A percentile compares a stretch with the other conserved stretches of the same genome.
Evolutionary conservation across 1,284 basidiomycete genomes (phyloP).

Genomic region (Coniferiporia sulphurascens): DNA sequence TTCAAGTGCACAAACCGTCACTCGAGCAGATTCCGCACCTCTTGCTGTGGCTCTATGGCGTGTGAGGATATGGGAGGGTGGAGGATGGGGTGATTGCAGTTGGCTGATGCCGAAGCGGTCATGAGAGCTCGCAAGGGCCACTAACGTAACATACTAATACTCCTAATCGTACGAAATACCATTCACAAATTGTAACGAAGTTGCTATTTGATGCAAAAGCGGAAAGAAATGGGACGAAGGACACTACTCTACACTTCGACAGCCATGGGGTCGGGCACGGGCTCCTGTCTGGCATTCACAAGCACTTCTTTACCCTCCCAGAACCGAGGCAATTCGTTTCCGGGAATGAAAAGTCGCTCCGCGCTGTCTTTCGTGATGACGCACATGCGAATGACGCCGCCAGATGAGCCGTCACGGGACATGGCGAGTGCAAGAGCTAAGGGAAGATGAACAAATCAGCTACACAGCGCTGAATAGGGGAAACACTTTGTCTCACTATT

Average conservation of each 20-base stretch:
- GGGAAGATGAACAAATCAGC: constrained; percentile 1
- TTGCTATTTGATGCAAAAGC: no score
- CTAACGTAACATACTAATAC: background rate
- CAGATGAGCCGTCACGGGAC: constrained; percentile 96
- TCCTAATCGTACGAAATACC: background rate
- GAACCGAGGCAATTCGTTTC: constrained; percentile 82
- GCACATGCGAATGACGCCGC: constrained; percentile 96
- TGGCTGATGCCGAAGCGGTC: constrained; percentile 20
- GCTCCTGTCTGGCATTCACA: constrained; percentile 25
- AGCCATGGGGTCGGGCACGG: constrained; percentile 46
- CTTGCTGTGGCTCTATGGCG: constrained; percentile 71
- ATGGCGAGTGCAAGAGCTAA: constrained; percentile 92
- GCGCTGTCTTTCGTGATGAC: constrained; percentile 92
- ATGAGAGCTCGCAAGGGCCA: constrained; percentile 10
- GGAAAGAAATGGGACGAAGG: background rate
- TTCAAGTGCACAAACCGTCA: constrained; percentile 43
- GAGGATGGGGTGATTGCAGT: constrained; percentile 26
- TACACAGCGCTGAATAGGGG: constrained; percentile 1
- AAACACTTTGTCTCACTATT: constrained; percentile 66
- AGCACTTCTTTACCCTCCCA: constrained; percentile 79
- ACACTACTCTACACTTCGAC: constrained; percentile 45
- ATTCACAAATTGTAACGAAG: background rate
- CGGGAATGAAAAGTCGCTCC: constrained; percentile 93
- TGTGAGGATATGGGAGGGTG: constrained; percentile 65
- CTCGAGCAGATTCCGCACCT: constrained; percentile 53